Percentiles rank a stretch among this genome's conserved stretches.
Conservation (phyloP, 768 basidiomycete species). For the Hericium alpestre region DNA sequence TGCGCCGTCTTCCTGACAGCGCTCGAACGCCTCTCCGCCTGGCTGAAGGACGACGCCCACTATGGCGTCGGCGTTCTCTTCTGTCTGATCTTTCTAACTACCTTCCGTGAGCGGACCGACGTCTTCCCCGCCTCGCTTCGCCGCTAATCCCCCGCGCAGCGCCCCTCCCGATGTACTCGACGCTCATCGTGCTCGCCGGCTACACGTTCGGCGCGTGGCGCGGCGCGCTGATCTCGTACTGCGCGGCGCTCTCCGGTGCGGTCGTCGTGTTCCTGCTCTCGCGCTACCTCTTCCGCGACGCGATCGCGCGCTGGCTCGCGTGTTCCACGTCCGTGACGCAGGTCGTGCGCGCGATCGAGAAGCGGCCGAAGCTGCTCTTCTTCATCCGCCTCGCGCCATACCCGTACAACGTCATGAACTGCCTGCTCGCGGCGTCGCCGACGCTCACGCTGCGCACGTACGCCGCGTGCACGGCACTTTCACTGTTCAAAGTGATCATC, state of each 20-base stretch:
- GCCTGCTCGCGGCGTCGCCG: constrained; percentile 80
- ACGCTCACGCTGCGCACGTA: constrained; percentile 73
- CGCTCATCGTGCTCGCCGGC: constrained; percentile 83
- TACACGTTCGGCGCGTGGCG: constrained; percentile 82
- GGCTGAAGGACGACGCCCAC: constrained; percentile 61
- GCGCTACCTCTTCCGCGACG: constrained; percentile 57
- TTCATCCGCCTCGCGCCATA: constrained; percentile 88
- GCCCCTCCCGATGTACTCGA: constrained; percentile 86
- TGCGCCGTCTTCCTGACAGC: constrained; percentile 30
- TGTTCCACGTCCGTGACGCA: constrained; percentile 64
- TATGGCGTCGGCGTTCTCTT: constrained; percentile 76
- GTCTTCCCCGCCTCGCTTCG: background rate
- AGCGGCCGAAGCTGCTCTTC: constrained; percentile 78
- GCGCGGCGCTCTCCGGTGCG: constrained; percentile 77
- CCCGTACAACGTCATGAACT: constrained; percentile 93
- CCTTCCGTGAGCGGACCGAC: constrained; percentile 55
- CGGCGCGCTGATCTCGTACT: constrained; percentile 81
- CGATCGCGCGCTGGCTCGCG: constrained; percentile 63
- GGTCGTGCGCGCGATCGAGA: constrained; percentile 79
- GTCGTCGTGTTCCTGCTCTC: constrained; percentile 76
- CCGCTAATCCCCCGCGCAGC: constrained; percentile 33
- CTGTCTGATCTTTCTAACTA: constrained; percentile 74
- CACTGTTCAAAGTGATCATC: constrained; percentile 81
- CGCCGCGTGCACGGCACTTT: constrained; percentile 68
- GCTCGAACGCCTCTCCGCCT: constrained; percentile 72